These are phyloP conservation scores for Corymbia citriodora DNA, from an alignment of 441 rosid species.

Conservation along the genomic window DNA sequence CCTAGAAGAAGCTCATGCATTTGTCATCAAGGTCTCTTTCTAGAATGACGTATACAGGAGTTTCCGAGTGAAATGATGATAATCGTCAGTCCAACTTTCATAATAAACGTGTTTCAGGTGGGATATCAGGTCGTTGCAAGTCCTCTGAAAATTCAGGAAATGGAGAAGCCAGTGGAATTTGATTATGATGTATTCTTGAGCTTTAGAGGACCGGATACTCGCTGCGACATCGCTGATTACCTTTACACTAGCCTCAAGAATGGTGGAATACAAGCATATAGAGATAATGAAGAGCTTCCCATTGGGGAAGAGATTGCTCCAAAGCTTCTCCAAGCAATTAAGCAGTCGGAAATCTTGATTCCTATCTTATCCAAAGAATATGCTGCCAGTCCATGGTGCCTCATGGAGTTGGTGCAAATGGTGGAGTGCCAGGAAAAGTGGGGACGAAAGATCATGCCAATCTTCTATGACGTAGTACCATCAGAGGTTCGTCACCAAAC, in stretches of 20 bases:
- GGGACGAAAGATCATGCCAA: neutral
- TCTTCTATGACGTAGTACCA: neutral
- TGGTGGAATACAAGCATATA: fast-evolving
- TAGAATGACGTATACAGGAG: neutral
- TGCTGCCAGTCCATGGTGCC: neutral
- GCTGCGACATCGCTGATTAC: fast-evolving
- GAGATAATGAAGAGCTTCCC: neutral
- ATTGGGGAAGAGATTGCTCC: neutral
- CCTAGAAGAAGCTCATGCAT: neutral
- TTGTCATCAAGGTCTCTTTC: neutral
- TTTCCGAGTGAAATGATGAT: too few relatives aligned
- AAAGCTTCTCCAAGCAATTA: neutral
- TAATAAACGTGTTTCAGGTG: neutral
- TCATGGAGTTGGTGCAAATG: neutral
- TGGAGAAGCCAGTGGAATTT: neutral
- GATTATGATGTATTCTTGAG: neutral
- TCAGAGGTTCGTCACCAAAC: fast-evolving
- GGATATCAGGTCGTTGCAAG: fast-evolving
- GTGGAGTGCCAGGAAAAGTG: neutral
- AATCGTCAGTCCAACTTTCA: too few relatives aligned
- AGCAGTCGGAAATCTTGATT: neutral
- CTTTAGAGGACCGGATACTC: neutral
- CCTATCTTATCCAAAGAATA: neutral
- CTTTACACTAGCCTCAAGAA: fast-evolving
- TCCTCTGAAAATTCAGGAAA: neutral